Conservation (phyloP, 1,284 basidiomycete genomes). For the Mycosarcoma maydis region DNA sequence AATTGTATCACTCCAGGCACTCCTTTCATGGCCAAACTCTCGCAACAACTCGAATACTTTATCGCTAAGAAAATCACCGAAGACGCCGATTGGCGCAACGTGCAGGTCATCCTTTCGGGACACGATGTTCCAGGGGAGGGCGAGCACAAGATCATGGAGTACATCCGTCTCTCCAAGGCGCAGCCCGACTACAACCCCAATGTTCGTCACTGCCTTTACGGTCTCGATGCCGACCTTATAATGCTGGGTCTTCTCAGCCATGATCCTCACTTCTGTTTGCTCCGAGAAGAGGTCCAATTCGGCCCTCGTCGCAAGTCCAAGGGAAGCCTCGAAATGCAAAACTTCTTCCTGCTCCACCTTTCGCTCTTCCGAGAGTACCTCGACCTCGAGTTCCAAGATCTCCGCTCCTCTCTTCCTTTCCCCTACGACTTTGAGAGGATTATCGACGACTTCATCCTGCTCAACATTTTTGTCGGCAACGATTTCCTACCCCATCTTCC, state of each 20-base stretch:
- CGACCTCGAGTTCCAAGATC: conserved; percentile 84
- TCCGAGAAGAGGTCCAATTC: conserved; percentile 98
- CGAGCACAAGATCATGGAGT: conserved; percentile 99
- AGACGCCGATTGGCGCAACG: conserved; percentile 77
- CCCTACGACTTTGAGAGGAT: conserved; percentile 86
- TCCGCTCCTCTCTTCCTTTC: conserved; percentile 70
- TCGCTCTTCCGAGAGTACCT: conserved; percentile 96
- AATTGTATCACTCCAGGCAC: conserved; percentile 99
- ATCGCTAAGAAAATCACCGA: conserved; percentile 70
- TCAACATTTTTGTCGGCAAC: conserved; percentile 96
- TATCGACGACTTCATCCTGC: conserved; percentile 96
- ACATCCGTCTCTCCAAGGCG: conserved; percentile 91
- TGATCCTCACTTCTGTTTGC: conserved; percentile 96
- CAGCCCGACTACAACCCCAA: conserved; percentile 95
- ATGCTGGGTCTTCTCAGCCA: conserved; percentile 97
- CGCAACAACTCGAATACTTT: conserved; percentile 92
- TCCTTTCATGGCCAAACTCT: conserved; percentile 90
- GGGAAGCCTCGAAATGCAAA: conserved; percentile 85
- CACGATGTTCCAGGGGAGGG: conserved; percentile 97
- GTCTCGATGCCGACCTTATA: conserved; percentile 96
- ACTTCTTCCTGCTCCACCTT: conserved; percentile 93
- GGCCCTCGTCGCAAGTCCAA: conserved; percentile 75
- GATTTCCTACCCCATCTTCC: conserved; percentile 97
- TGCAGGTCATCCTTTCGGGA: conserved; percentile 94
- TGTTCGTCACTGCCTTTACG: conserved; percentile 95